Base-by-base conservation (phyloP, 345 rosid genomes). In the Citrus glauca region DNA sequence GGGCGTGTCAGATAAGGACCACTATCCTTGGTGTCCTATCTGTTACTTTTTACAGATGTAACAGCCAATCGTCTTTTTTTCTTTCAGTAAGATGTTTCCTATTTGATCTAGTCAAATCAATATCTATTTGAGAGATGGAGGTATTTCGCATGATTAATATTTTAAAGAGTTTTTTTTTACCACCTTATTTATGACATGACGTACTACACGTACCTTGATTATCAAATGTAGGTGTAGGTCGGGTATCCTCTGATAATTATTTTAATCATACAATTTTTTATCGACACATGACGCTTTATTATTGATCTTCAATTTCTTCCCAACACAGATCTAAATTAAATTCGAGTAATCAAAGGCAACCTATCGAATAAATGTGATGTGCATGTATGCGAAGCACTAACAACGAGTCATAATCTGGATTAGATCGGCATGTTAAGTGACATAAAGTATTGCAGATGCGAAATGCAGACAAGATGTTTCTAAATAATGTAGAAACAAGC, bases 381-480 rank as follows among this genome's bases (percentile, higher is more conserved):
- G 42, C 1, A 19, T 4, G 1, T 61, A 50, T 74, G 11, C 28
- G 22, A 38, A 35, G 62, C 50, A 69, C 7, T 37, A 55, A 9
- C 13, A 7, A 42, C 42, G 53, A 50, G 14, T 1, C 8, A 62
- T 37, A 8, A 7, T 73, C 25, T 8, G 72, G 67, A 70, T 68
- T 66, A 48, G 77, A 59, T 63, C 42, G 73, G 60, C 69, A 65
- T 30, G 77, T 53, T n/a, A 74, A 32, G 55, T 71, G 85, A 80
- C 81, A 80, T 73, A 80, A 74, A 77, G 66, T 13, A n/a, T 42
- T 5, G 74, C 6, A 69, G 78, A 63, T 20, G 77, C 13, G 77
- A 37, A 72, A 37, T 56, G 7, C 30, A n/a, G 32, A 14, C 5
- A 55, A 33, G 20, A 16, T 50, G 19, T 17, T 50, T 16, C 5